phyloP scores from a whole-genome alignment of 1,284 basidiomycete species.

The Vanrija sp. region DNA sequence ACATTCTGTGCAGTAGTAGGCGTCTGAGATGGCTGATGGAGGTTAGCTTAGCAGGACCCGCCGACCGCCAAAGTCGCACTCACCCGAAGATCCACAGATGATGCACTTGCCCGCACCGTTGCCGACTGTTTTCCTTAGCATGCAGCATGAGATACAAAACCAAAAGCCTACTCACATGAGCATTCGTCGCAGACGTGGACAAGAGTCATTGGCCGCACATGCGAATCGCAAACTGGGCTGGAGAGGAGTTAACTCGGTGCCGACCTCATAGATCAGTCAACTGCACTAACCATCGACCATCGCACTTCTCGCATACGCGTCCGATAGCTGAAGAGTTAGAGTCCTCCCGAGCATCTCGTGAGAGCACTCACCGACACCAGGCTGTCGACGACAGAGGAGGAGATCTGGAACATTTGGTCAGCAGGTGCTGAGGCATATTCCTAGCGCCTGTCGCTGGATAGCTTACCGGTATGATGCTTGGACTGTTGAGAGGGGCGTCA shows the following conservation, averaged over 20 bases:
- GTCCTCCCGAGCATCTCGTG: neutral
- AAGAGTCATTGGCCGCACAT: slow-evolving; percentile 94
- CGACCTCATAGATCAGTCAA: no score
- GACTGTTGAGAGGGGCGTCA: slow-evolving; percentile 53
- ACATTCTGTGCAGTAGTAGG: slow-evolving; percentile 96
- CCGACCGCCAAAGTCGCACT: slow-evolving; percentile 34
- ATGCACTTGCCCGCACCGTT: slow-evolving; percentile 96
- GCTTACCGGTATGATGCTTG: slow-evolving; percentile 82
- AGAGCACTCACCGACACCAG: slow-evolving; percentile 76
- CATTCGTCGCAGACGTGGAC: slow-evolving; percentile 99
- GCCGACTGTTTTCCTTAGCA: slow-evolving; percentile 56
- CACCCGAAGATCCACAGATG: slow-evolving; percentile 90
- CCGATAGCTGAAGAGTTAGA: slow-evolving; percentile 69
- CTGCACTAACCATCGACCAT: slow-evolving; percentile 89
- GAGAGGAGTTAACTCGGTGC: neutral
- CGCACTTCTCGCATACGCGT: slow-evolving; percentile 96
- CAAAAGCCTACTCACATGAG: slow-evolving; percentile 59
- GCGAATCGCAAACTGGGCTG: slow-evolving; percentile 98
- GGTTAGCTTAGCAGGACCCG: neutral
- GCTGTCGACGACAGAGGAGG: slow-evolving; percentile 93
- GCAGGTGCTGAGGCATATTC: neutral
- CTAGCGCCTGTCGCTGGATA: no score
- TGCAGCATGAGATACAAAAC: neutral
- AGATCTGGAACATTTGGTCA: slow-evolving; percentile 59
- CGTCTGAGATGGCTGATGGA: slow-evolving; percentile 81